phyloP scores from a whole-genome alignment of 345 rosid species.

The Salix dunnii region DNA sequence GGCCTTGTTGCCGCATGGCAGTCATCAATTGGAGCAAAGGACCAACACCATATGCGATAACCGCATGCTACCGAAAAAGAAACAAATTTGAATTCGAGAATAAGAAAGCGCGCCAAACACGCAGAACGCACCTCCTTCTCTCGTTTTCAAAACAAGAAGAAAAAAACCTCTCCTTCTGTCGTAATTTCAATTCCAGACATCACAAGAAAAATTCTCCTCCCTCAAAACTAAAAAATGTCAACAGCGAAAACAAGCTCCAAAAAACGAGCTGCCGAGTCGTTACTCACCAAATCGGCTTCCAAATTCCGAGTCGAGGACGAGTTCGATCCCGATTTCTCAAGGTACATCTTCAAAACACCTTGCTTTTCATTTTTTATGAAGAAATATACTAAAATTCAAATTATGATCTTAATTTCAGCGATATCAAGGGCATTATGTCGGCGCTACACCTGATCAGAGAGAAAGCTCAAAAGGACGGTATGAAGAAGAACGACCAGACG shows the following conservation, averaged over 20 bases:
- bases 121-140: neutral
- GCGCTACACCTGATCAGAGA: constrained; percentile 73
- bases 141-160: neutral
- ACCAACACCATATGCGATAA: no score
- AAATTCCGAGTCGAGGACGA: constrained; percentile 43
- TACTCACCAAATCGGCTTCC: constrained; percentile 36
- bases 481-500: constrained; percentile 80
- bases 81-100: neutral
- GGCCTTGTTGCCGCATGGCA: no score
- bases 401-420: constrained; percentile 42
- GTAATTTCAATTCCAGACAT: neutral
- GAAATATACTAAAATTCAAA: neutral
- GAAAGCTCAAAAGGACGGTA: constrained; percentile 72
- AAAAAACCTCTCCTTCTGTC: neutral
- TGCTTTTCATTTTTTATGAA: neutral
- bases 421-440: constrained; percentile 72
- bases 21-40: no score
- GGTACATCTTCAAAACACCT: constrained; percentile 23
- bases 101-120: neutral
- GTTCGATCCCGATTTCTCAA: constrained; percentile 59
- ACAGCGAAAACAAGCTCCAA: constrained; percentile 33
- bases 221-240: constrained; percentile 18
- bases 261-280: constrained; percentile 40
- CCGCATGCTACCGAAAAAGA: neutral
- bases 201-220: neutral